Percentiles rank a stretch among this genome's conserved stretches.
These are phyloP conservation scores for Ceratobasidium papillatum DNA, from an alignment of 1,284 basidiomycete genomes.

Conservation along the genomic window DNA sequence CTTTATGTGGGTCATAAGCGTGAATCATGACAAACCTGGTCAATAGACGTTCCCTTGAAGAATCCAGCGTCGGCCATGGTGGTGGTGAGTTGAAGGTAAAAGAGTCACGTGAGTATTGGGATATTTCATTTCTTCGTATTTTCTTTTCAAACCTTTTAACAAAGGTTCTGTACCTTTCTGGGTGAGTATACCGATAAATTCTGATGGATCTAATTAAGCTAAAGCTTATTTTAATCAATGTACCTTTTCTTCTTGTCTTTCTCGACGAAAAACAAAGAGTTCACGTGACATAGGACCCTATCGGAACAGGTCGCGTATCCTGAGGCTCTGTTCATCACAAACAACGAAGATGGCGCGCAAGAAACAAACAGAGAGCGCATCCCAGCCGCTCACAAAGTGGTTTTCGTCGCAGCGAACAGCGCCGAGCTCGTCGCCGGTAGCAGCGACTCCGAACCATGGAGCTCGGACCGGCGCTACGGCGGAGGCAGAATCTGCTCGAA, in stretches of 20 bases:
- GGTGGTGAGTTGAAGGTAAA: background rate
- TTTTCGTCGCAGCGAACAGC: background rate
- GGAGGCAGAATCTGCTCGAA: slow-evolving; percentile 9
- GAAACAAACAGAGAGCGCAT: slow-evolving; percentile 2
- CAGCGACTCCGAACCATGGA: background rate
- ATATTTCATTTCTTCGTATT: background rate
- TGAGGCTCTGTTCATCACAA: background rate
- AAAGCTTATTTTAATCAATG: too few species aligned
- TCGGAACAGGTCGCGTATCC: background rate
- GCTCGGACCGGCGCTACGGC: background rate
- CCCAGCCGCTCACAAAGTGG: slow-evolving; percentile 20
- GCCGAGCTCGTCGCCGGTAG: background rate
- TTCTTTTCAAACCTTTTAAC: background rate
- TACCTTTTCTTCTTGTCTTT: background rate
- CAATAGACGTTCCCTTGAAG: slow-evolving; percentile 69
- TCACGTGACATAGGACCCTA: background rate
- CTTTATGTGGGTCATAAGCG: background rate
- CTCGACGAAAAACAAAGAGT: background rate
- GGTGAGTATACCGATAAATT: too few species aligned
- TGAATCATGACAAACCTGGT: slow-evolving; percentile 34
- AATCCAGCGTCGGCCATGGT: slow-evolving; percentile 62
- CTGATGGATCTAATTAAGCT: too few species aligned
- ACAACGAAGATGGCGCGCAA: slow-evolving; percentile 19
- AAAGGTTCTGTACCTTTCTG: background rate
- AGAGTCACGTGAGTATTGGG: slow-evolving; percentile 3